Conservation (phyloP, 1,284 basidiomycete genomes). For the Rhodotorula sp. region DNA sequence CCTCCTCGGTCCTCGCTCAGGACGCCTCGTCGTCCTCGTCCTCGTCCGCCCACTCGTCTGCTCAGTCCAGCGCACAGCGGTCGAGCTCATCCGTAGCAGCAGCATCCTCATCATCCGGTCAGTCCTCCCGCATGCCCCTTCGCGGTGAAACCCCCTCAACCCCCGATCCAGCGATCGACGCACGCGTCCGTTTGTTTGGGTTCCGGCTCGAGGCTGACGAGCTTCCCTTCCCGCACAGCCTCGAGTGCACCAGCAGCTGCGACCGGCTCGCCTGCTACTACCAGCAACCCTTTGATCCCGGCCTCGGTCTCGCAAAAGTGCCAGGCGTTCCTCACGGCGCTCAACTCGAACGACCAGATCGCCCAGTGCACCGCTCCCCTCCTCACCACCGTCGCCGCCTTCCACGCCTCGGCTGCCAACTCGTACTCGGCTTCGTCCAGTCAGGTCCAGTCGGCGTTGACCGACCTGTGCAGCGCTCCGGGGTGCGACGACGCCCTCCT, state of each 20-base stretch:
- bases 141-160: no score
- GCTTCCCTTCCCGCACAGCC: not conserved
- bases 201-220: not conserved
- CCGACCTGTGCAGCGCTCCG: slow-evolving; percentile 59
- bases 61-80: not conserved
- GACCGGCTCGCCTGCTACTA: not conserved
- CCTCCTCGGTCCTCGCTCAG: not conserved
- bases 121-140: no score
- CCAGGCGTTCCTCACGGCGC: slow-evolving; percentile 59
- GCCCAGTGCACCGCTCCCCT: slow-evolving; percentile 66
- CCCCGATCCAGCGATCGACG: no score
- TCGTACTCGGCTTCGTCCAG: slow-evolving; percentile 5
- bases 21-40: not conserved
- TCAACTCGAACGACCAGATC: slow-evolving; percentile 65
- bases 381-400: slow-evolving; percentile 61
- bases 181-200: no score
- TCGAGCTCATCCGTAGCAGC: not conserved
- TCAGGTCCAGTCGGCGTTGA: slow-evolving; percentile 58
- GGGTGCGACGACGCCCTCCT: slow-evolving; percentile 64
- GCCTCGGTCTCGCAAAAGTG: slow-evolving; percentile 63
- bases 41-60: not conserved
- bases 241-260: not conserved
- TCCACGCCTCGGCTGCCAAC: slow-evolving; percentile 51
- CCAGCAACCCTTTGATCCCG: slow-evolving; percentile 62
- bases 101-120: not conserved